phyloP scores from a whole-genome alignment of 371 early-diverging fungal species.

The Nematocida homosporus region DNA sequence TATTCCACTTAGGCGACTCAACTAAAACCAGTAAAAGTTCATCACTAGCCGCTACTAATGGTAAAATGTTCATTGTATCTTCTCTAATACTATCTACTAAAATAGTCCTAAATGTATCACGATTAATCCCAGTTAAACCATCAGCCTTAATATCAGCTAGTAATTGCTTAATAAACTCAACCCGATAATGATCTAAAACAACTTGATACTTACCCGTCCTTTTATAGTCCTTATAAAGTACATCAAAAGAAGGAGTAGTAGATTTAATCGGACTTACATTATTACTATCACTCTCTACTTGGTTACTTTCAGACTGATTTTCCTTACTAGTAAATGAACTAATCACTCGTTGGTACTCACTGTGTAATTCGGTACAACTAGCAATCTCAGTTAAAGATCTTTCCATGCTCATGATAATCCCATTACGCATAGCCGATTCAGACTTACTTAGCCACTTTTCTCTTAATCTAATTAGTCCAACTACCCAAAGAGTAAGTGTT shows the following conservation, averaged over 20 bases:
- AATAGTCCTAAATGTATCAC: too few relatives aligned
- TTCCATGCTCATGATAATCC: background rate
- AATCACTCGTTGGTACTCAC: background rate
- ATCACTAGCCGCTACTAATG: background rate
- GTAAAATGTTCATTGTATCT: background rate
- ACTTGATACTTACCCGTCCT: slow-evolving; percentile 16
- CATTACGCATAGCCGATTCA: background rate
- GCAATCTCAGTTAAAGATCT: background rate
- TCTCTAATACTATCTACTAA: background rate
- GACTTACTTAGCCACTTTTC: background rate
- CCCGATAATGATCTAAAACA: background rate
- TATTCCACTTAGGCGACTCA: background rate
- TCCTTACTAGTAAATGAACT: background rate
- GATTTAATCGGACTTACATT: too few relatives aligned
- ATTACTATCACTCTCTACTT: background rate
- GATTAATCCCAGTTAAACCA: too few relatives aligned
- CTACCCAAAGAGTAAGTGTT: background rate
- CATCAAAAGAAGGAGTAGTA: background rate
- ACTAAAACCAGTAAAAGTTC: background rate
- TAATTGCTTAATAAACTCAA: slow-evolving; percentile 19
- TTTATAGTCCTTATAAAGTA: slow-evolving; percentile 14
- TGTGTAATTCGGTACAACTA: background rate
- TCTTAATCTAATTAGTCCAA: background rate
- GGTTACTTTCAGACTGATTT: background rate
- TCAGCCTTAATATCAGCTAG: too few relatives aligned